Conservation (phyloP, 2,329 filamentous ascomycete species). For the Sclerotinia glacialis region DNA sequence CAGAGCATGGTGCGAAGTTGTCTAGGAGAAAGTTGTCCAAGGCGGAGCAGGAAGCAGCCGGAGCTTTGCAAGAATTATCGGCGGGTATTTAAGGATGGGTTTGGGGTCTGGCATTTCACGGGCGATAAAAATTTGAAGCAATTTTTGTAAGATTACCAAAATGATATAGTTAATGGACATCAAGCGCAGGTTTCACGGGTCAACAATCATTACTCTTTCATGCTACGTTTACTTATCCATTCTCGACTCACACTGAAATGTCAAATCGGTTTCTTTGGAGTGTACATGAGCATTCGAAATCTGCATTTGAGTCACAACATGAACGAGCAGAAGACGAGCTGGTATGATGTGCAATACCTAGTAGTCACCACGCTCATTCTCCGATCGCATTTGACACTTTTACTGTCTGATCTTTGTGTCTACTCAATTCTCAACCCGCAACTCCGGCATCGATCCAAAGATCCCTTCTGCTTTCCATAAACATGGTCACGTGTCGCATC, state of each 20-base stretch:
- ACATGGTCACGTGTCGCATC: neutral
- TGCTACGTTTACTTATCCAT: neutral
- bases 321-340: neutral
- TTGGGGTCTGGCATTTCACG: conserved; percentile 16
- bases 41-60: conserved; percentile 20
- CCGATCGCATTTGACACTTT: neutral
- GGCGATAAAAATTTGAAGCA: conserved; percentile 18
- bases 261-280: too few species aligned
- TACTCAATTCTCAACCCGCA: neutral
- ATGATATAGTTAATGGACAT: conserved; percentile 11
- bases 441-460: neutral
- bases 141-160: conserved; percentile 10
- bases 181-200: conserved; percentile 9
- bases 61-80: conserved; percentile 20
- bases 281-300: neutral
- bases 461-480: neutral
- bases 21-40: conserved; percentile 22
- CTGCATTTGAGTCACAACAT: neutral
- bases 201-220: neutral
- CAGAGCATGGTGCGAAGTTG: conserved; percentile 1
- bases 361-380: neutral
- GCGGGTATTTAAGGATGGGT: conserved; percentile 17
- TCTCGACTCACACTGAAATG: too few species aligned
- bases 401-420: neutral
- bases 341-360: neutral